Percentiles rank a stretch among this genome's conserved stretches.
phyloP scores from a whole-genome alignment of 371 early-diverging fungal genomes.

The Capillidium heterosporum region DNA sequence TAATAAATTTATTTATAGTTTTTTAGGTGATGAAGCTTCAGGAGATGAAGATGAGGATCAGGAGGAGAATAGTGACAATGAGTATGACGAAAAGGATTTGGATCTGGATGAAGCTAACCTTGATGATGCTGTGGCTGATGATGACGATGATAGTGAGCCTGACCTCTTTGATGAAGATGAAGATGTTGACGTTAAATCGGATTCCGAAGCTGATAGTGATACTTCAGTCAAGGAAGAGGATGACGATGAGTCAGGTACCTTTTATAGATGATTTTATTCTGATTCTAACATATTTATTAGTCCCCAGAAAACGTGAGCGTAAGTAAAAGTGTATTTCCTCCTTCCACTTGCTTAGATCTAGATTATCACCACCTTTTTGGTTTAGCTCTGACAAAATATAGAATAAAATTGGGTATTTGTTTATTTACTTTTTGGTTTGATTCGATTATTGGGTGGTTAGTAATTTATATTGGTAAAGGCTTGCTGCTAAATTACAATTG shows the following conservation, averaged over 20 bases:
- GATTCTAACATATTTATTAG: too few relatives aligned
- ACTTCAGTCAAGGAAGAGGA: slow-evolving; percentile 7
- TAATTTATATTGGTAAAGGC: too few relatives aligned
- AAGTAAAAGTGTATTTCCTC: too few relatives aligned
- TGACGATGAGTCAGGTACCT: slow-evolving; percentile 8
- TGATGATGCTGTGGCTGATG: not conserved
- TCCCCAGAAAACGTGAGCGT: too few relatives aligned
- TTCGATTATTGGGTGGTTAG: too few relatives aligned
- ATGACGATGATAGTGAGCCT: slow-evolving; percentile 5
- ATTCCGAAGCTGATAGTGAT: not conserved
- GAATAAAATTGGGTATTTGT: too few relatives aligned
- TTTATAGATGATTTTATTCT: too few relatives aligned
- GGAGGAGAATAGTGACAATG: slow-evolving; percentile 7
- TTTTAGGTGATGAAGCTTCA: slow-evolving; percentile 3
- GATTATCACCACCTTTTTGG: too few relatives aligned
- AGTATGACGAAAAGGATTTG: slow-evolving; percentile 11
- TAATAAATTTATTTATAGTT: not conserved
- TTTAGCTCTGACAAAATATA: too few relatives aligned
- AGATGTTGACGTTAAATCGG: not conserved
- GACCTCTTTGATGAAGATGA: slow-evolving; percentile 8
- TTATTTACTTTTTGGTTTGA: too few relatives aligned
- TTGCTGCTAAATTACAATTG: too few relatives aligned
- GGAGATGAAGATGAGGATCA: slow-evolving; percentile 11
- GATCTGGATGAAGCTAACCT: not conserved
- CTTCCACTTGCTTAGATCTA: too few relatives aligned